Conservation (phyloP, 2,329 filamentous ascomycete species). For the Zymoseptoria passerinii region DNA sequence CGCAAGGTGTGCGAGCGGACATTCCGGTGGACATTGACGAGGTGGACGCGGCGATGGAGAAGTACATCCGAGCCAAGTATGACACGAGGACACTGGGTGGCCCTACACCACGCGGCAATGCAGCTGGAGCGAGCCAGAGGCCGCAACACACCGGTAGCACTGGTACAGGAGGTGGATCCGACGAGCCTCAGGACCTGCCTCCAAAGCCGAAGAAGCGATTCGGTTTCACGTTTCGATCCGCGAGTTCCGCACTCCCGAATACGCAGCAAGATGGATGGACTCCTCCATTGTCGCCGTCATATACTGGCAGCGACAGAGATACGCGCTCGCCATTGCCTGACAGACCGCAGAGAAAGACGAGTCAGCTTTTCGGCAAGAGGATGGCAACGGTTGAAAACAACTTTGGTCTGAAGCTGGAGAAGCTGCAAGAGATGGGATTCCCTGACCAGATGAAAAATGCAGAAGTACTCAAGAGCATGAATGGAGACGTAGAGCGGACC, state of each 20-base stretch:
- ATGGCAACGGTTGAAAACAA: conserved; percentile 52
- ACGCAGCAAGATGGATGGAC: conserved; percentile 39
- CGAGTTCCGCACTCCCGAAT: conserved; percentile 60
- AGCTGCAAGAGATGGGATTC: conserved; percentile 87
- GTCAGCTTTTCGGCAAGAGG: conserved; percentile 29
- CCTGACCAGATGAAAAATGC: conserved; percentile 71
- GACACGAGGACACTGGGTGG: conserved; percentile 50
- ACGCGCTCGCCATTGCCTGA: conserved; percentile 12
- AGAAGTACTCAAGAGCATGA: conserved; percentile 70
- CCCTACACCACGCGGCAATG: conserved; percentile 1
- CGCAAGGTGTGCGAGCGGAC: conserved; percentile 70
- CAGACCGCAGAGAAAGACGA: conserved; percentile 42
- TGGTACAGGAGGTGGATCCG: conserved; percentile 34
- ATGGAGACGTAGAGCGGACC: conserved; percentile 76
- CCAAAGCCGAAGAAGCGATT: conserved; percentile 54
- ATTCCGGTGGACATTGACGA: conserved; percentile 88
- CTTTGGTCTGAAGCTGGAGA: conserved; percentile 66
- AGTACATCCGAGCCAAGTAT: conserved; percentile 93
- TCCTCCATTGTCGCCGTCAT: conserved; percentile 30
- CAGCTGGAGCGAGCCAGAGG: conserved; percentile 40
- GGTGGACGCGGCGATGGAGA: conserved; percentile 87
- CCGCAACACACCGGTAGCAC: conserved; percentile 52
- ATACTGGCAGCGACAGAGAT: conserved; percentile 21
- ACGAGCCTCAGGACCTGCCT: conserved; percentile 49
- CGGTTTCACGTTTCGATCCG: conserved; percentile 58